phyloP scores from a whole-genome alignment of 768 basidiomycete species.

The Trametes elegans region DNA sequence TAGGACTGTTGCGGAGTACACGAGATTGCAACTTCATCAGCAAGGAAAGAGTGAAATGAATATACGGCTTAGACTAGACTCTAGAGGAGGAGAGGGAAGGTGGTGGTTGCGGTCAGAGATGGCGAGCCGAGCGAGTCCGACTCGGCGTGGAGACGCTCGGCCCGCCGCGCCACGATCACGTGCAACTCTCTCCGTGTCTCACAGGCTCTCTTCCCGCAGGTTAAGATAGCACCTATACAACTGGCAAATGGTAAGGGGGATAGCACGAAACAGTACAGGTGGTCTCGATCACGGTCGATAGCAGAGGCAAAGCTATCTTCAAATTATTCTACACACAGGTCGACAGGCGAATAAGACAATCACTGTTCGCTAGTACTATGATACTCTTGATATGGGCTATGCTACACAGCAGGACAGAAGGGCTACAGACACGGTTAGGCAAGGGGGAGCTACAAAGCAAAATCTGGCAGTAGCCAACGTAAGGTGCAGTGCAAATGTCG shows the following conservation, averaged over 20 bases:
- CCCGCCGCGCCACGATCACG: slow-evolving; percentile 11
- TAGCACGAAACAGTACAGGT: neutral
- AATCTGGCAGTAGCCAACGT: neutral
- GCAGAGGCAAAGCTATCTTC: too few relatives aligned
- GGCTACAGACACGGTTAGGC: neutral
- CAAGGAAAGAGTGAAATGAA: too few relatives aligned
- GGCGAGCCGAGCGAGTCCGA: too few relatives aligned
- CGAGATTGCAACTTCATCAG: neutral
- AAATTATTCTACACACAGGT: neutral
- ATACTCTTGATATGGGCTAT: too few relatives aligned
- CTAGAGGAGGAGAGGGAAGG: neutral
- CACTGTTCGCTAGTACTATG: too few relatives aligned
- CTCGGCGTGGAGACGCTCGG: neutral
- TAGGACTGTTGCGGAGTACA: neutral
- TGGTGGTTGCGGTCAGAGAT: neutral
- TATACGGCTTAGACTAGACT: too few relatives aligned
- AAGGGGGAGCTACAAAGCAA: neutral
- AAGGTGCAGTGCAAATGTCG: neutral
- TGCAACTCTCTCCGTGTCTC: neutral
- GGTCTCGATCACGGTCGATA: too few relatives aligned
- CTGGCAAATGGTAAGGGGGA: neutral
- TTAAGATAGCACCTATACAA: neutral
- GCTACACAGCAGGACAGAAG: too few relatives aligned
- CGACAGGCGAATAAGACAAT: too few relatives aligned
- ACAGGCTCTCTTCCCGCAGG: too few relatives aligned